Evolutionary conservation across 768 basidiomycete genomes (phyloP).

Genomic region (Rhodotorula diobovata): DNA sequence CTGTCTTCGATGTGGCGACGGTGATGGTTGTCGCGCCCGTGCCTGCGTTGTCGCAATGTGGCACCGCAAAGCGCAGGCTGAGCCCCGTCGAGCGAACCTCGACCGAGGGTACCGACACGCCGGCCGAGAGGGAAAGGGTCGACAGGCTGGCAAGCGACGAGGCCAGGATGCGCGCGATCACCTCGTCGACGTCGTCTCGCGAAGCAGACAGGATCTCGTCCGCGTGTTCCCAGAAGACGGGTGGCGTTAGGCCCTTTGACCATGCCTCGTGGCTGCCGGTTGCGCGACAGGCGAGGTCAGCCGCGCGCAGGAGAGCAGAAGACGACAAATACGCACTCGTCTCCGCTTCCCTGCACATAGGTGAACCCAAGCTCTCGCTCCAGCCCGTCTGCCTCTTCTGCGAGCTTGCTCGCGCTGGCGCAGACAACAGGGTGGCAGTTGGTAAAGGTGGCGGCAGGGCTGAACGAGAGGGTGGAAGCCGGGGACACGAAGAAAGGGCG

Average conservation of each 20-base stretch:
- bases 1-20: background rate
- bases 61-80: constrained; percentile 1
- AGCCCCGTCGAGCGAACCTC: constrained; percentile 15
- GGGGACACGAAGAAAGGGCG: constrained; percentile 87
- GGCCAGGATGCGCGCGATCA: constrained; percentile 47
- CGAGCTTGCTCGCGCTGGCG: constrained; percentile 74
- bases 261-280: constrained; percentile 32
- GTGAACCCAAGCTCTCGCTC: constrained; percentile 69
- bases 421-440: constrained; percentile 70
- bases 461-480: constrained; percentile 56
- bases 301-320: background rate
- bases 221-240: constrained; percentile 64
- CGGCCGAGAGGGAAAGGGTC: background rate
- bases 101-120: background rate
- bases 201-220: constrained; percentile 53
- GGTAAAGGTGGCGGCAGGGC: constrained; percentile 32
- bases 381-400: constrained; percentile 53
- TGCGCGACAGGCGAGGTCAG: background rate
- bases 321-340: constrained; percentile 53
- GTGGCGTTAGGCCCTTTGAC: constrained; percentile 61
- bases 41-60: background rate
- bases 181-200: constrained; percentile 54
- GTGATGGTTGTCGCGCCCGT: background rate
- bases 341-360: constrained; percentile 90
- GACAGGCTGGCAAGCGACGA: background rate